A percentile compares a stretch with the other conserved stretches of the same genome.
Conservation (phyloP, 352 stramenopile genomes). For the Phytophthora kernoviae region DNA sequence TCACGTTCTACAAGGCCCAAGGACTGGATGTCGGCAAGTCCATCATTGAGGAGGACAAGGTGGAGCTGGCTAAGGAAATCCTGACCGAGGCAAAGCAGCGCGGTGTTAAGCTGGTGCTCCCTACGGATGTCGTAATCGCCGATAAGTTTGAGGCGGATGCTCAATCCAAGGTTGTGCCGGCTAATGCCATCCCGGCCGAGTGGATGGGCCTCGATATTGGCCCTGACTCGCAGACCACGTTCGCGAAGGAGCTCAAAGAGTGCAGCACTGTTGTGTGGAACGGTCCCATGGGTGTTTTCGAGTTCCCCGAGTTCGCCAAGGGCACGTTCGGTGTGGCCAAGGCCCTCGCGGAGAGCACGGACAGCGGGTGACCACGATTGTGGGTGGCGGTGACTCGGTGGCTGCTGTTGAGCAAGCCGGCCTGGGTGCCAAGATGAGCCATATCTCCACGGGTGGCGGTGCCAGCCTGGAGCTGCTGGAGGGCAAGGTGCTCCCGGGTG, state of each 20-base stretch:
- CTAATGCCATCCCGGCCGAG: constrained; percentile 92
- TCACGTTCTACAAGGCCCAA: constrained; percentile 97
- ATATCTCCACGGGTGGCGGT: constrained; percentile 98
- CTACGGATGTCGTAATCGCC: constrained; percentile 95
- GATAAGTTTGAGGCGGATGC: constrained; percentile 85
- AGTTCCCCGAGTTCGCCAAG: constrained; percentile 96
- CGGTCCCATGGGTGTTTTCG: constrained; percentile 98
- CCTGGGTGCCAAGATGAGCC: constrained; percentile 93
- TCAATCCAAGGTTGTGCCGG: constrained; percentile 53
- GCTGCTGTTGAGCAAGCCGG: constrained; percentile 94
- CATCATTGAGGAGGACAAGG: constrained; percentile 94
- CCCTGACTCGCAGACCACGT: constrained; percentile 55
- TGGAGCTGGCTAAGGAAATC: constrained; percentile 94
- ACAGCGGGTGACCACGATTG: constrained; percentile 86
- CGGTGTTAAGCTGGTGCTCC: constrained; percentile 90
- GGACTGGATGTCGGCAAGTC: constrained; percentile 94
- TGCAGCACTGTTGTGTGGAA: constrained; percentile 95
- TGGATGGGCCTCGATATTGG: constrained; percentile 96
- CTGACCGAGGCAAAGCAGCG: constrained; percentile 88
- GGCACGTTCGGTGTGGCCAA: constrained; percentile 94
- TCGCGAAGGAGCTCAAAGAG: constrained; percentile 86
- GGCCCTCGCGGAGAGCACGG: constrained; percentile 90
- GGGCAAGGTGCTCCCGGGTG: constrained; percentile 97
- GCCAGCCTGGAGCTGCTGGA: constrained; percentile 99
- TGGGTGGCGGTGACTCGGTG: constrained; percentile 96